Base-by-base conservation (phyloP, 1,139 yeast genomes). In the Sugiyamaella neomexicana region DNA sequence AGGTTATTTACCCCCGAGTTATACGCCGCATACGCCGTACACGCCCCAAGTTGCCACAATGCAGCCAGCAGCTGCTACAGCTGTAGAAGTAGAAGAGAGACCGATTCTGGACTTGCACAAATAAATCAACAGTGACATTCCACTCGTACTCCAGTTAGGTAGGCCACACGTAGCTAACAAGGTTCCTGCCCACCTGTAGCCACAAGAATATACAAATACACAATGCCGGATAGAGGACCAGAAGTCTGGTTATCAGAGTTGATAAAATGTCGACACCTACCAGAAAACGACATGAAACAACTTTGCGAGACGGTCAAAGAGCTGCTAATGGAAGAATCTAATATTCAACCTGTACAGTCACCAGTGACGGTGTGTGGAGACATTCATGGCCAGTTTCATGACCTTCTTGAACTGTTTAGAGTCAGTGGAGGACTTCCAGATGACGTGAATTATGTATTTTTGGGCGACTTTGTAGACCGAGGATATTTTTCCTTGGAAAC, bases 351-450 rank as follows among this genome's bases (percentile, higher is more conserved):
- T 0, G 98, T 93, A 12, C 89, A 86, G 69, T 83, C 95, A 36
- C 99, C 99, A 1, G 98, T 93, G n/a, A 90, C 97, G 1, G 97
- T 93, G 12, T 93, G 98, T 76, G 99, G 99, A 65, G 99, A 93
- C 72, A 95, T 93, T 62, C 99, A 93, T 72, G 99, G 99, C 6
- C 99, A 93, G 72, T 93, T 93, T 70, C 98, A 93, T 68, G 99
- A 93, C 71, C 76, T 93, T 58, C 76, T 93, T 68, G 98, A 93
- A 71, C 77, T 93, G 45, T 93, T 93, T 70, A 81, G 96, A 62
- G 88, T 91, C 45, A 85, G 95, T 29, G 99, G 99, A 29, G 98
- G 98, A 38, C 81, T 95, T 66, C 99, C 99, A 1, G 85, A 81
- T 64, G 77, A 77, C 48, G 79, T 82, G 45, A 89, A 86, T 72